phyloP scores from a whole-genome alignment of 2,329 filamentous ascomycete species.

The Alternaria alternata region DNA sequence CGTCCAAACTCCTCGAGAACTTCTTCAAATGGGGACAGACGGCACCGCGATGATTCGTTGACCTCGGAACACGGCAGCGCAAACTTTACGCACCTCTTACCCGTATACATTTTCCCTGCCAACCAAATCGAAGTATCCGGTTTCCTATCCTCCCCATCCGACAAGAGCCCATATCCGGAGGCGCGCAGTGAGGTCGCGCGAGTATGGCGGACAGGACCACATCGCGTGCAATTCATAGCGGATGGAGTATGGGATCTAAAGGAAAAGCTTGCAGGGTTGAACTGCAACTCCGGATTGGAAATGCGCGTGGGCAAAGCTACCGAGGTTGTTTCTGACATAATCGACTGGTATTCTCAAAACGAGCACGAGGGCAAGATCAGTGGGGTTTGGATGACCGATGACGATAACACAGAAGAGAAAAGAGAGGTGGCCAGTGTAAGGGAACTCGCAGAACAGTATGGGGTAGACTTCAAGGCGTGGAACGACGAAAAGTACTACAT shows the following conservation, averaged over 20 bases:
- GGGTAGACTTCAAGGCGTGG: slow-evolving; percentile 71
- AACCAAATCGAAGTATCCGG: slow-evolving; percentile 79
- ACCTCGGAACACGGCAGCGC: slow-evolving; percentile 31
- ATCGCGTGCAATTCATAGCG: slow-evolving; percentile 75
- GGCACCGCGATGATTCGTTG: slow-evolving; percentile 51
- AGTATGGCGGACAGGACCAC: slow-evolving; percentile 78
- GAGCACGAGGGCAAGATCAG: slow-evolving; percentile 58
- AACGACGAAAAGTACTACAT: slow-evolving; percentile 80
- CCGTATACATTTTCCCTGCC: slow-evolving; percentile 70
- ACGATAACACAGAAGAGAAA: slow-evolving; percentile 74
- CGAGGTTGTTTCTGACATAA: slow-evolving; percentile 67
- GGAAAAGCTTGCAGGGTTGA: slow-evolving; percentile 63
- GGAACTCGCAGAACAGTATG: slow-evolving; percentile 60
- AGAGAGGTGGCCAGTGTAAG: slow-evolving; percentile 67
- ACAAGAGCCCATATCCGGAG: slow-evolving; percentile 68
- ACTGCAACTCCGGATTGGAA: slow-evolving; percentile 64
- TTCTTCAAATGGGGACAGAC: slow-evolving; percentile 18
- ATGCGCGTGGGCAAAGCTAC: slow-evolving; percentile 69
- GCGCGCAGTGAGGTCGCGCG: slow-evolving; percentile 70
- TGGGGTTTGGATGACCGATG: slow-evolving; percentile 76
- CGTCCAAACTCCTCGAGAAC: slow-evolving; percentile 15
- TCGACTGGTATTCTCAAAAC: slow-evolving; percentile 55
- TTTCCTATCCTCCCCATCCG: slow-evolving; percentile 63
- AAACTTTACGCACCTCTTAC: slow-evolving; percentile 67
- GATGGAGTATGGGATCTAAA: slow-evolving; percentile 79